Conservation (phyloP, 306 rosid species). For the apple (Malus domestica) region ASM211411v1 NC_041803.1:2867001-2867500, state of each 20-base stretch:
- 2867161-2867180: not conserved
- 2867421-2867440: conserved; percentile 83
- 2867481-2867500: conserved; percentile 63
- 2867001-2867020: conserved; percentile 39
- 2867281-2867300: conserved; percentile 75
- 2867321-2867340: conserved; percentile 79
- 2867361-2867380: not conserved
- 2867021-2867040: conserved; percentile 90
- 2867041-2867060: conserved; percentile 68
- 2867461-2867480: conserved; percentile 84
- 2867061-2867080: conserved; percentile 62
- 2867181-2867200: conserved; percentile 3
- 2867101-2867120: conserved; percentile 93
- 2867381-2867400: conserved; percentile 12
- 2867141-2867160: not conserved
- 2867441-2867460: conserved; percentile 88
- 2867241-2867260: conserved; percentile 83
- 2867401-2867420: conserved; percentile 18
- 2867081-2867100: conserved; percentile 77
- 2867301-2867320: conserved; percentile 83
- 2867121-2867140: conserved; percentile 69
- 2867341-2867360: conserved; percentile 15
- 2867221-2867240: conserved; percentile 86
- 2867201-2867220: conserved; percentile 9
- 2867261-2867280: conserved; percentile 65